Base-by-base conservation (phyloP, 139 green algal genomes). In the Picochlorum sp. region DNA sequence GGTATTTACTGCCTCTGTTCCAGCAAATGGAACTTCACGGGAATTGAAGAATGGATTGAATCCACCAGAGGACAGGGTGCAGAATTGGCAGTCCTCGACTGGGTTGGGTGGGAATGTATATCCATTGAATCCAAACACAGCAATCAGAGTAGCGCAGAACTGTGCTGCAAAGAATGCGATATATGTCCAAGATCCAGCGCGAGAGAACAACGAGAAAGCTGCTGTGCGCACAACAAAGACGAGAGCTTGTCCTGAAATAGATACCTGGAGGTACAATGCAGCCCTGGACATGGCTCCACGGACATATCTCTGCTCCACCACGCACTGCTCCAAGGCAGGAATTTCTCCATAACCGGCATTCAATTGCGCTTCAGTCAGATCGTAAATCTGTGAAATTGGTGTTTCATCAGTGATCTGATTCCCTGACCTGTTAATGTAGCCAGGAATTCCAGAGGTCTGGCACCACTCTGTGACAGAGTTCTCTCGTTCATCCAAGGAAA, bases 201-300 rank as follows among this genome's bases (percentile, higher is more conserved):
- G 55, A 3, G 70, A 55, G 4, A 72, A 45, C 21, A 92, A 59
- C 0, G 83, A 92, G 63, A 75, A 83, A 11, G 45, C 57, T 30
- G 73, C 54, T 45, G 75, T 85, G 49, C 86, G 82, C 21, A 90
- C 83, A 9, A 93, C 85, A 68, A 93, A 90, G 52, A 93, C 85
- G 4, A 93, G 65, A 5, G 81, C 83, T 76, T 92, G 85, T 18
- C 86, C 86, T 30, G 69, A 82, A 20, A 90, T 65, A 18, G 82
- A 90, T 6, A 86, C 76, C 72, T 90, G 83, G 47, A 62, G 66
- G 67, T 92, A 92, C 20, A 92, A 62, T 16, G 88, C 68, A 23
- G 79, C 67, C 49, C 86, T 75, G 10, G 79, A 75, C 79, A 91
- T 90, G 50, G 84, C 79, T 30, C 79, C 80, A 32, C 86, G 76